These are phyloP conservation scores for Candida buenavistaensis DNA, from an alignment of 1,139 yeast species.

Conservation along the genomic window DNA sequence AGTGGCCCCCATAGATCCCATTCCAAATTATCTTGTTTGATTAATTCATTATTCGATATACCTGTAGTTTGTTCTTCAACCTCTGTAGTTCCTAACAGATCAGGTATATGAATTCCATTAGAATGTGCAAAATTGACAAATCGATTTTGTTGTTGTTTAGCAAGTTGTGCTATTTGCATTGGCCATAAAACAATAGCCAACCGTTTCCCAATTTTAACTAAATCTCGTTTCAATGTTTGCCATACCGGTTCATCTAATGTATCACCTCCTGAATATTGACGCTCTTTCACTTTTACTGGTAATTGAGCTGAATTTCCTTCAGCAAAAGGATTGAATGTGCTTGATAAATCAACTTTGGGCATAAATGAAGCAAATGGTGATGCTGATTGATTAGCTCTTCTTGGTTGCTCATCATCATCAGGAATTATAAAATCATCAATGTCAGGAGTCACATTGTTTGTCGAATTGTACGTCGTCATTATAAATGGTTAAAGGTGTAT, in stretches of 20 bases:
- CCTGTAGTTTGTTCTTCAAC: slow-evolving; percentile 20
- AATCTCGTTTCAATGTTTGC: slow-evolving; percentile 67
- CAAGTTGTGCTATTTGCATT: slow-evolving; percentile 44
- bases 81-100: slow-evolving; percentile 33
- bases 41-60: slow-evolving; percentile 19
- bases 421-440: slow-evolving; percentile 29
- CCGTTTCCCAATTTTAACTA: slow-evolving; percentile 63
- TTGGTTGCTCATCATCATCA: slow-evolving; percentile 20
- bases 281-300: slow-evolving; percentile 56
- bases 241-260: slow-evolving; percentile 82
- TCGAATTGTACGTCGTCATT: slow-evolving; percentile 13
- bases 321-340: slow-evolving; percentile 38
- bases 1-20: slow-evolving; percentile 95
- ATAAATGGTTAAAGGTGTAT: slow-evolving; percentile 10
- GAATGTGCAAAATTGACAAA: slow-evolving; percentile 43
- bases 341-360: slow-evolving; percentile 45
- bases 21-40: slow-evolving; percentile 45
- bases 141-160: slow-evolving; percentile 44
- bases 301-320: slow-evolving; percentile 18
- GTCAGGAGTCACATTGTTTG: slow-evolving; percentile 16
- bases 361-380: slow-evolving; percentile 13
- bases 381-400: slow-evolving; percentile 3
- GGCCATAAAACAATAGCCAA: slow-evolving; percentile 77
- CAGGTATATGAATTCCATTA: slow-evolving; percentile 47
- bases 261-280: slow-evolving; percentile 80